Evolutionary conservation across 2,329 filamentous ascomycete species (phyloP).

Genomic region (Pseudogymnoascus sp.): DNA sequence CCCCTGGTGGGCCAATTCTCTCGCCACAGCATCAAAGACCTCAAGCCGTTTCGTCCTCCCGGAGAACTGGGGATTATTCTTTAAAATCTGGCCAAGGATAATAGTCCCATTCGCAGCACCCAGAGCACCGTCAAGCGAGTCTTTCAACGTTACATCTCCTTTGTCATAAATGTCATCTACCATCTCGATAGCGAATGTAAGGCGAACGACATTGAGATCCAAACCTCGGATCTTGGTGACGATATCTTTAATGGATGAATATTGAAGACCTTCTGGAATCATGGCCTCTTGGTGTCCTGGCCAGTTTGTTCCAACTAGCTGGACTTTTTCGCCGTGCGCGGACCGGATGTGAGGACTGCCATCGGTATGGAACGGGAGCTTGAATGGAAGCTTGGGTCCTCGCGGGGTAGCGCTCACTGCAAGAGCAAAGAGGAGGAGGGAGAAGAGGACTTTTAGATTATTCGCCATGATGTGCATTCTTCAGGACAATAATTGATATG

Average conservation of each 20-base stretch:
- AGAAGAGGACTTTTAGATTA: not conserved
- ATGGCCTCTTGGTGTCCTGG: conserved; percentile 54
- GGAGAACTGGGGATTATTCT: conserved; percentile 49
- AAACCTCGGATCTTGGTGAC: conserved; percentile 49
- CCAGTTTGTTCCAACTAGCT: conserved; percentile 53
- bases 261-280: conserved; percentile 57
- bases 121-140: conserved; percentile 38
- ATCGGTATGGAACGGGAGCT: not conserved
- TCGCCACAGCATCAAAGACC: conserved; percentile 55
- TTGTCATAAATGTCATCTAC: conserved; percentile 49
- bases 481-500: not conserved
- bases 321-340: conserved; percentile 33
- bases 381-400: not conserved
- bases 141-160: conserved; percentile 39
- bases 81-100: conserved; percentile 43
- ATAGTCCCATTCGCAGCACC: conserved; percentile 45
- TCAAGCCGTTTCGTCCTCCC: conserved; percentile 46
- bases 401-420: not conserved
- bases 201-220: conserved; percentile 54
- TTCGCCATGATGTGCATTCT: not conserved
- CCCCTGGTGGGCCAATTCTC: conserved; percentile 45
- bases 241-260: conserved; percentile 47
- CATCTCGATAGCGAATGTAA: conserved; percentile 58
- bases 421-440: not conserved
- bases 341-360: not conserved